These are phyloP conservation scores for Sclerotinia spermophila DNA, from an alignment of 2,329 filamentous ascomycete genomes.

Conservation along the genomic window DNA sequence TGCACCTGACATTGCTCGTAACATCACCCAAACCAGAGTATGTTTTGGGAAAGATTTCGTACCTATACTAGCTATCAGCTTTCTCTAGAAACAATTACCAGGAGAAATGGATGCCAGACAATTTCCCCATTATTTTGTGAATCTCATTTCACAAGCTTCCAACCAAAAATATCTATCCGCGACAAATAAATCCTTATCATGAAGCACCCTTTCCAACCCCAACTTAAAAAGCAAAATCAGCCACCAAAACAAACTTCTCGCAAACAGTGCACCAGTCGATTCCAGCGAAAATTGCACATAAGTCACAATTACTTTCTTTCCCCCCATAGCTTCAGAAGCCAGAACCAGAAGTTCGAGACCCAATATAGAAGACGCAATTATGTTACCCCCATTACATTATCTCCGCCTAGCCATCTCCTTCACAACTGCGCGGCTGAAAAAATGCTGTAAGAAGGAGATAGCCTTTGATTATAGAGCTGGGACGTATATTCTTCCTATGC, in stretches of 20 bases:
- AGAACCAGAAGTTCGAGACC: conserved; percentile 23
- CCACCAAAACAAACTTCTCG: conserved; percentile 39
- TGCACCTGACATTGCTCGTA: conserved; percentile 22
- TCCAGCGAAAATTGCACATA: conserved; percentile 28
- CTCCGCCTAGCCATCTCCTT: conserved; percentile 18
- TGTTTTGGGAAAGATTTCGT: conserved; percentile 22
- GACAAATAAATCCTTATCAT: conserved; percentile 32
- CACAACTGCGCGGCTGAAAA: conserved; percentile 30
- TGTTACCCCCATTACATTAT: conserved; percentile 7
- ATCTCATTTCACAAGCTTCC: conserved; percentile 20
- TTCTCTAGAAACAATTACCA: not conserved
- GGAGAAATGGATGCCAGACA: conserved; percentile 14
- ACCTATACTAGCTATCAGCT: conserved; percentile 18
- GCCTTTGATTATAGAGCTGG: conserved; percentile 27
- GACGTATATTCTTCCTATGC: conserved; percentile 22
- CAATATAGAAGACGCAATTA: conserved; percentile 15
- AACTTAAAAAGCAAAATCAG: conserved; percentile 36
- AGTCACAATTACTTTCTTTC: conserved; percentile 25
- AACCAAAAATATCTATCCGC: conserved; percentile 22
- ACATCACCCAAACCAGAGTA: conserved; percentile 24
- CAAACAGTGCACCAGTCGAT: conserved; percentile 37
- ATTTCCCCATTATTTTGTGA: conserved; percentile 22
- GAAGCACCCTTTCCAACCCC: conserved; percentile 35
- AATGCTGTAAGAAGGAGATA: conserved; percentile 30
- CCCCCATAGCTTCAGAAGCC: conserved; percentile 25